Percentiles rank a stretch among this genome's conserved stretches.
phyloP scores from a whole-genome alignment of 2,329 filamentous ascomycete genomes.

The Diaporthe caulivora region DNA sequence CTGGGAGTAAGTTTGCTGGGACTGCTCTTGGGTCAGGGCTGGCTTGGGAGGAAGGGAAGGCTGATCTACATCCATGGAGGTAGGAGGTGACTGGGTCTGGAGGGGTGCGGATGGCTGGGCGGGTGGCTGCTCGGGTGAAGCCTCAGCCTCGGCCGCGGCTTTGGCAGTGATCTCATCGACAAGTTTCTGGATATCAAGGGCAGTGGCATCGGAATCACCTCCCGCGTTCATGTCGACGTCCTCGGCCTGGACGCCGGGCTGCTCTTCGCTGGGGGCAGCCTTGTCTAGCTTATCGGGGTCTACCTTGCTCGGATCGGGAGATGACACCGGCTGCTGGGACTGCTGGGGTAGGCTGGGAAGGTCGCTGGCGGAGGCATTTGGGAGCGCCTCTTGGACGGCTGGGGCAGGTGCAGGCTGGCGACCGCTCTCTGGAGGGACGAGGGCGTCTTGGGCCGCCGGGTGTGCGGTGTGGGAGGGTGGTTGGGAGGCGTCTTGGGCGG shows the following conservation, averaged over 20 bases:
- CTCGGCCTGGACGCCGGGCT: slow-evolving; percentile 36
- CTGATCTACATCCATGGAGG: slow-evolving; percentile 42
- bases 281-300: slow-evolving; percentile 32
- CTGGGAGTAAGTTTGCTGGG: slow-evolving; percentile 39
- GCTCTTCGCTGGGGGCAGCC: slow-evolving; percentile 19
- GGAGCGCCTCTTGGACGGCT: slow-evolving; percentile 34
- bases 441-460: slow-evolving; percentile 32
- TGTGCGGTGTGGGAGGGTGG: slow-evolving; percentile 28
- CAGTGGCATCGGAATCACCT: slow-evolving; percentile 40
- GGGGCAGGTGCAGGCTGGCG: slow-evolving; percentile 16
- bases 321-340: slow-evolving; percentile 24
- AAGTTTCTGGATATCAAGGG: slow-evolving; percentile 52
- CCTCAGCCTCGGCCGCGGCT: slow-evolving; percentile 42
- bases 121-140: slow-evolving; percentile 39
- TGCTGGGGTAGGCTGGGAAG: slow-evolving; percentile 29
- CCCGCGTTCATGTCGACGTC: slow-evolving; percentile 38
- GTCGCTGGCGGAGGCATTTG: slow-evolving; percentile 31
- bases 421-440: slow-evolving; percentile 30
- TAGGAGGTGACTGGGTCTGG: slow-evolving; percentile 37
- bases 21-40: slow-evolving; percentile 44
- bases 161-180: slow-evolving; percentile 51
- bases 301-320: slow-evolving; percentile 33
- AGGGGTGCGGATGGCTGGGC: slow-evolving; percentile 38
- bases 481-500: slow-evolving; percentile 35
- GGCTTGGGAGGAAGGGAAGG: slow-evolving; percentile 49